phyloP scores from a whole-genome alignment of 1,284 basidiomycete genomes.

The Ustilago xerochloae region DNA sequence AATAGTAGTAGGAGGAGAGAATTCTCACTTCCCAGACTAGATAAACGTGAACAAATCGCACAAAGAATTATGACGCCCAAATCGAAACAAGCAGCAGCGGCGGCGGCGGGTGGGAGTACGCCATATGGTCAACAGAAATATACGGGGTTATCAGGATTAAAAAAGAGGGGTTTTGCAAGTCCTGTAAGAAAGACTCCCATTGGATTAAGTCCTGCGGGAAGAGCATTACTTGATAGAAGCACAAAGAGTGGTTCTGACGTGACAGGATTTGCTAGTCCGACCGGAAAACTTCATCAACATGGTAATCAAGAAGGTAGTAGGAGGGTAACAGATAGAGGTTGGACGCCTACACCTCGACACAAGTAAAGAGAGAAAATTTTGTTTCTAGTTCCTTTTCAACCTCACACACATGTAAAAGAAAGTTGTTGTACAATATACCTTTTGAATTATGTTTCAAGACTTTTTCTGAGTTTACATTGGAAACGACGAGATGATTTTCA shows the following conservation, averaged over 20 bases:
- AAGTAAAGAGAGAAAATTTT: not conserved
- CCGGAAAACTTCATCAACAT: not conserved
- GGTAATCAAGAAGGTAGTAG: not conserved
- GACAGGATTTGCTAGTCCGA: not conserved
- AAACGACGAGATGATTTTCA: not conserved
- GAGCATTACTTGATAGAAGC: conserved; percentile 34
- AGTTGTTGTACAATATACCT: not conserved
- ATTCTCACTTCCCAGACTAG: conserved; percentile 18
- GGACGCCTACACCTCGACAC: conserved; percentile 35
- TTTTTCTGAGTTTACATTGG: not conserved
- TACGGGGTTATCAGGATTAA: conserved; percentile 6
- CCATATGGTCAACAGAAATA: conserved; percentile 37
- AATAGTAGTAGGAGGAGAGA: not conserved
- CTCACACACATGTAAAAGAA: not conserved
- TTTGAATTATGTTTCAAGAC: not conserved
- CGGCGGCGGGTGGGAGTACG: not conserved
- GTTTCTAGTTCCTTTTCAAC: not conserved
- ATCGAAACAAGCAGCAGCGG: not conserved
- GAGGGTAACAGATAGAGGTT: conserved; percentile 10
- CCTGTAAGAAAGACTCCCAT: conserved; percentile 2
- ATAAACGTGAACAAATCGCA: conserved; percentile 22
- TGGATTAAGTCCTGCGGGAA: conserved; percentile 33
- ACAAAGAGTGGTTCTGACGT: not conserved
- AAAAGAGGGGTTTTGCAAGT: conserved; percentile 7
- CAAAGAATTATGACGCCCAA: conserved; percentile 8